Conservation (phyloP, 2,329 filamentous ascomycete genomes). For the Diaporthe longicolla region DNA sequence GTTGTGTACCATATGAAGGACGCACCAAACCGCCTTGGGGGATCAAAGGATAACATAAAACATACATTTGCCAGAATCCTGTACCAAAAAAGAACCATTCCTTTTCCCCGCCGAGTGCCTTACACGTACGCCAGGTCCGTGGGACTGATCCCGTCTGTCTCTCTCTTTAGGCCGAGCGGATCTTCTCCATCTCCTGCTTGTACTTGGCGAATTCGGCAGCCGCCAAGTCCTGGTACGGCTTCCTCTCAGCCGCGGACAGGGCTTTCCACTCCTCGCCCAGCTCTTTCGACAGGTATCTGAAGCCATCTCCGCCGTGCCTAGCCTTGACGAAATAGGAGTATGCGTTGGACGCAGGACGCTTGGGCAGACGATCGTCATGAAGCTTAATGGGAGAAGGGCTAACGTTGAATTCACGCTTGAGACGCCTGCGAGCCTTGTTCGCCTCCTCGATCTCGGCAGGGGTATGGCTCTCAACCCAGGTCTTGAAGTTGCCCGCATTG, state of each 20-base stretch:
- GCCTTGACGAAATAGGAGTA: slow-evolving; percentile 57
- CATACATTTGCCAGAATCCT: slow-evolving; percentile 27
- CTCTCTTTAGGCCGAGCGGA: slow-evolving; percentile 41
- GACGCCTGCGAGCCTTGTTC: slow-evolving; percentile 61
- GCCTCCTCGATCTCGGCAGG: slow-evolving; percentile 58
- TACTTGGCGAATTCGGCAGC: slow-evolving; percentile 51
- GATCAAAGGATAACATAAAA: slow-evolving; percentile 38
- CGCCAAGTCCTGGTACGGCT: slow-evolving; percentile 55
- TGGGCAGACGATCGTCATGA: slow-evolving; percentile 64
- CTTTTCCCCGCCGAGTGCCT: slow-evolving; percentile 17
- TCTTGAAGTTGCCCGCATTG: slow-evolving; percentile 58
- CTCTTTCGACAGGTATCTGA: slow-evolving; percentile 40
- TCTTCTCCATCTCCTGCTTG: slow-evolving; percentile 47
- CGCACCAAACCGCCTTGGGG: slow-evolving; percentile 22
- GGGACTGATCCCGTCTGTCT: not conserved
- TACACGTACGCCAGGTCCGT: not conserved
- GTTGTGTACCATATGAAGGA: slow-evolving; percentile 22
- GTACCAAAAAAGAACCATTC: slow-evolving; percentile 29
- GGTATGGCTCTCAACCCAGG: slow-evolving; percentile 63
- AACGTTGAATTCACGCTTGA: slow-evolving; percentile 55
- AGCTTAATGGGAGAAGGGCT: slow-evolving; percentile 50
- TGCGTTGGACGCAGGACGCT: slow-evolving; percentile 49
- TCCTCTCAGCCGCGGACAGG: slow-evolving; percentile 55
- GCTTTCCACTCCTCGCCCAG: slow-evolving; percentile 59
- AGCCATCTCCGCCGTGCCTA: slow-evolving; percentile 49